Percentiles rank a stretch among this genome's conserved stretches.
Evolutionary conservation across 495 filamentous ascomycete genomes (phyloP).

Genomic region (Evernia prunastri): DNA sequence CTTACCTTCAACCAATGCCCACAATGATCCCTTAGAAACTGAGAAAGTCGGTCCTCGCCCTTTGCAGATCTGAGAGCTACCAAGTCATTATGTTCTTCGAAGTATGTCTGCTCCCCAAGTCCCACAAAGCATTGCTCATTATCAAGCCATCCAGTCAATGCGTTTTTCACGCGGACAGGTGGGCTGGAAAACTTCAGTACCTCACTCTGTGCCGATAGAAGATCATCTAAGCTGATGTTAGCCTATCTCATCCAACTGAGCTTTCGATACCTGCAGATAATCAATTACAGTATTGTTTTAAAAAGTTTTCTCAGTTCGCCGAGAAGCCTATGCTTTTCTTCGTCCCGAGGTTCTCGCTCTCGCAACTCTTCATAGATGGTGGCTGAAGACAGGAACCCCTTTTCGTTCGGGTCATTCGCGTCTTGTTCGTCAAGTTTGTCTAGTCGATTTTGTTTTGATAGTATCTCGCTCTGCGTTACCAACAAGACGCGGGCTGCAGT

Average conservation of each 20-base stretch:
- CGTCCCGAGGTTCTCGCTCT: conserved; percentile 5
- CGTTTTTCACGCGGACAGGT: conserved; percentile 8
- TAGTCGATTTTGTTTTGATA: conserved; percentile 8
- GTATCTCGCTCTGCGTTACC: conserved; percentile 8
- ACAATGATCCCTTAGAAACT: conserved; percentile 20
- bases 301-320: conserved; percentile 1
- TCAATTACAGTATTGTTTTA: conserved; percentile 19
- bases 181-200: conserved; percentile 10
- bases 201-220: conserved; percentile 10
- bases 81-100: conserved; percentile 13
- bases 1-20: conserved; percentile 13
- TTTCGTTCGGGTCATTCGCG: conserved; percentile 9
- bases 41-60: conserved; percentile 17
- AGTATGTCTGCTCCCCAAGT: conserved; percentile 10
- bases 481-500: conserved; percentile 14
- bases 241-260: background rate
- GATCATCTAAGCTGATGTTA: conserved; percentile 7
- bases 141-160: conserved; percentile 7
- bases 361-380: conserved; percentile 14
- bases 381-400: conserved; percentile 5
- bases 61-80: conserved; percentile 16
- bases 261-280: too few species aligned
- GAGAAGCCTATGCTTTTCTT: conserved; percentile 6
- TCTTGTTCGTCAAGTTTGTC: conserved; percentile 12
- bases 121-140: conserved; percentile 12